Base-by-base conservation (phyloP, 2,329 filamentous ascomycete species). In the Fusarium nodosum region DNA sequence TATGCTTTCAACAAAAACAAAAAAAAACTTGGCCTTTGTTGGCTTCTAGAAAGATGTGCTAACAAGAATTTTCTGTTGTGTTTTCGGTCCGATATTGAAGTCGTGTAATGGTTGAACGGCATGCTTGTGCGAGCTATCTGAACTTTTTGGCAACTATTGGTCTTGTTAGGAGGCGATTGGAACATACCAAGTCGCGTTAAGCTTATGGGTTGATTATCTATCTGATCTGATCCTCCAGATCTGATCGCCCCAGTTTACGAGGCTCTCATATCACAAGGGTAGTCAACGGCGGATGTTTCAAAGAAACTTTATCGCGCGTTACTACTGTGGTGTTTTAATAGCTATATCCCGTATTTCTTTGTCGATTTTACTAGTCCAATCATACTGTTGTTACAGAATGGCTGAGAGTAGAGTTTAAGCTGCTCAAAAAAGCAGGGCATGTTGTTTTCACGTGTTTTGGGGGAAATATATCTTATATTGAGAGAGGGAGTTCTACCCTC, bases 51-150 rank as follows among this genome's bases (percentile, higher is more conserved):
- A 50, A 39, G 6, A 26, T 24, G n/a, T 64, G 44, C 44, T 45
- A 58, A 38, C 30, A 38, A 46, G 38, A 64, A 39, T 57, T 64
- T 58, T 64, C 48, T 64, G 28, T 9, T 33, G 42, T 22, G 39
- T 20, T 45, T 64, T 64, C 60, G 60, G 60, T 45, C 60, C 59
- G 60, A 64, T 46, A 36, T 30, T 41, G 36, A 53, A 45, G 38
- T 31, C 24, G 39, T 50, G 8, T 22, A 57, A 48, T 38, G 28
- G 24, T 44, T 63, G 30, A 36, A 48, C 15, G 7, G 26, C 30
- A 20, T n/a, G 18, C 11, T 28, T 11, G 26, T 26, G 10, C 33
- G 12, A 55, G 12, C 16, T 28, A 39, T 56, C n/a, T 39, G 26
- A 16, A 16, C 22, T 50, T 39, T 38, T 36, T 22, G 13, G 31